A percentile compares a stretch with the other conserved stretches of the same genome.
phyloP scores from a whole-genome alignment of 1,284 basidiomycete species.

The Athelia sp. region DNA sequence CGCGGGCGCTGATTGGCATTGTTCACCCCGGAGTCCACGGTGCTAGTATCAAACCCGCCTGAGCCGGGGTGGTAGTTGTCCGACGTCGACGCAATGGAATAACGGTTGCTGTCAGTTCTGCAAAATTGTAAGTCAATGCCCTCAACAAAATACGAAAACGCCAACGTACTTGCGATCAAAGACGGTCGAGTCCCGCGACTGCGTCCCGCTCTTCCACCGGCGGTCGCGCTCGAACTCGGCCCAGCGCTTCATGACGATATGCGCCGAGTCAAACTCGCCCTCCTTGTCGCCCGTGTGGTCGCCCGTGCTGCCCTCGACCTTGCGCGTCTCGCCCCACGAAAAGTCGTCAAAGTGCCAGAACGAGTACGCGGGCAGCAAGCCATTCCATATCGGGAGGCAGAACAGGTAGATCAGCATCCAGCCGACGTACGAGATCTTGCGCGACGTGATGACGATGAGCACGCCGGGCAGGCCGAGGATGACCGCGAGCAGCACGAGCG shows the following conservation, averaged over 20 bases:
- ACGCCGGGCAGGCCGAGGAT: conserved; percentile 69
- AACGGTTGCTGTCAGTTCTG: conserved; percentile 54
- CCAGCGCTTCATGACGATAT: conserved; percentile 99
- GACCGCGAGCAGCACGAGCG: conserved; percentile 84
- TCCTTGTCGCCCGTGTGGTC: conserved; percentile 89
- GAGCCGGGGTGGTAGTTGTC: conserved; percentile 59
- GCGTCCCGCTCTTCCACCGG: conserved; percentile 84
- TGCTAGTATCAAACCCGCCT: conserved; percentile 54
- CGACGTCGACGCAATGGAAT: conserved; percentile 73
- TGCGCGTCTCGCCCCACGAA: conserved; percentile 95
- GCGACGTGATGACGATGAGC: conserved; percentile 92
- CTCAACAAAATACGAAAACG: too few species aligned
- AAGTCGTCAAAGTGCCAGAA: conserved; percentile 99
- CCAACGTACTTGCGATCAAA: conserved; percentile 69
- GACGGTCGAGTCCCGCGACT: conserved; percentile 75
- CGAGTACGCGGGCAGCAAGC: conserved; percentile 96
- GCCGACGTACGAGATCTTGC: conserved; percentile 97
- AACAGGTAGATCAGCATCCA: conserved; percentile 97
- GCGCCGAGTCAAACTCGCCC: conserved; percentile 92
- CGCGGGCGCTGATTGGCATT: conserved; percentile 41
- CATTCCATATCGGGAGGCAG: conserved; percentile 91
- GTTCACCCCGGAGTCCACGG: conserved; percentile 49
- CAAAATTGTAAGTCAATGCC: too few species aligned
- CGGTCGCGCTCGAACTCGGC: conserved; percentile 97
- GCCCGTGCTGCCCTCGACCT: conserved; percentile 94